Conservation (phyloP, 768 basidiomycete genomes). For the Boletus fagicola region DNA sequence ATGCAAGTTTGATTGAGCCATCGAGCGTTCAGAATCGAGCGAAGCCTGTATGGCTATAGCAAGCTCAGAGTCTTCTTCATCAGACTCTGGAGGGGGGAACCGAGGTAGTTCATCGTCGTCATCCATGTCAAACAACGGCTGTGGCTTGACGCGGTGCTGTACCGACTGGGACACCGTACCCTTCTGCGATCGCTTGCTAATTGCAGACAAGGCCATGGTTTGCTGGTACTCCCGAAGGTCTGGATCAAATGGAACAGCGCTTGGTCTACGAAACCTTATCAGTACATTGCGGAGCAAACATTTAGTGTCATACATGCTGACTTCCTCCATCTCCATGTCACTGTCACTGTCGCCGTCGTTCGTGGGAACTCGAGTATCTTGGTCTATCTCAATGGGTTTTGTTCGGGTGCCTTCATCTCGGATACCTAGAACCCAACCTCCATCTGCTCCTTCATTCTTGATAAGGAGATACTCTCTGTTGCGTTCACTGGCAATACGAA, state of each 20-base stretch:
- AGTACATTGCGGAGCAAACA: slow-evolving; percentile 3
- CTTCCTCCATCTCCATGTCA: slow-evolving; percentile 80
- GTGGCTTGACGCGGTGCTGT: slow-evolving; percentile 36
- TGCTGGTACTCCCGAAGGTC: slow-evolving; percentile 64
- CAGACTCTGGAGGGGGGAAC: slow-evolving; percentile 25
- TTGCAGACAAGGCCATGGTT: slow-evolving; percentile 58
- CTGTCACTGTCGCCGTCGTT: slow-evolving; percentile 46
- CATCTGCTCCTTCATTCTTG: slow-evolving; percentile 82
- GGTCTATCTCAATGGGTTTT: slow-evolving; percentile 86
- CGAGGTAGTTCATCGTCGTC: slow-evolving; percentile 43
- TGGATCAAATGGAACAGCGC: slow-evolving; percentile 43
- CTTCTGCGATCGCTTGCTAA: slow-evolving; percentile 47
- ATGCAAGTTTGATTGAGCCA: not conserved
- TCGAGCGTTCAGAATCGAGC: slow-evolving; percentile 35
- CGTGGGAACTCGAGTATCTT: slow-evolving; percentile 42
- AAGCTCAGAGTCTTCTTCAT: slow-evolving; percentile 55
- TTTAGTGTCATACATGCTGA: slow-evolving; percentile 53
- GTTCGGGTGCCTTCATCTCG: slow-evolving; percentile 79
- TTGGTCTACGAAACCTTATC: slow-evolving; percentile 29
- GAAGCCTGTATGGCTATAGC: slow-evolving; percentile 64
- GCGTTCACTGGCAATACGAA: slow-evolving; percentile 91
- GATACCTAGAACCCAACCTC: slow-evolving; percentile 95
- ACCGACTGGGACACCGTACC: slow-evolving; percentile 28
- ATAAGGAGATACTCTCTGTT: slow-evolving; percentile 94
- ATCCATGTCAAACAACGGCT: slow-evolving; percentile 54